A percentile compares a stretch with the other conserved stretches of the same genome.
Evolutionary conservation across 176 grass and related monocot species (phyloP).

Genomic region (Phoenix roebelenii): DNA sequence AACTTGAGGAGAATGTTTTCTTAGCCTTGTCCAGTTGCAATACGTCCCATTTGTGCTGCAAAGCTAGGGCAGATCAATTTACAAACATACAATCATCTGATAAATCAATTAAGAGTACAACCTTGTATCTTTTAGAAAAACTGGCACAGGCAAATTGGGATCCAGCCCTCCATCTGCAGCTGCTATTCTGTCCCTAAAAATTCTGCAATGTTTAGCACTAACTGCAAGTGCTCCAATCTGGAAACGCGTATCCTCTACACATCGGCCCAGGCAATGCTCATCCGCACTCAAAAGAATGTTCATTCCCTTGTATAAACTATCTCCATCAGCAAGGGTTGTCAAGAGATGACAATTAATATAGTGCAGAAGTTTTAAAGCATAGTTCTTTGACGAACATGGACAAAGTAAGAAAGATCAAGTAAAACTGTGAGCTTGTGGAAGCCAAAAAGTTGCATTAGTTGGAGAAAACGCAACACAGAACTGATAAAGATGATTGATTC

Average conservation of each 20-base stretch:
- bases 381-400: too few species aligned
- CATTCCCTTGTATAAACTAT: slow-evolving; percentile 41
- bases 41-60: slow-evolving; percentile 84
- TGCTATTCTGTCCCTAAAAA: slow-evolving; percentile 55
- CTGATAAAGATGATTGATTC: too few species aligned
- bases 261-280: slow-evolving; percentile 61
- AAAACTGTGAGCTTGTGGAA: too few species aligned
- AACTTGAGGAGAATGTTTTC: slow-evolving; percentile 39
- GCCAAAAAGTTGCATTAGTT: too few species aligned
- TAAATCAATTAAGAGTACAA: slow-evolving; percentile 9
- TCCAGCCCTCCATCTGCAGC: slow-evolving; percentile 21
- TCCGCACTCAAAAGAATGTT: slow-evolving; percentile 68
- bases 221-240: slow-evolving; percentile 27
- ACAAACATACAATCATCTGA: too few species aligned
- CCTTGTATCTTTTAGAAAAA: slow-evolving; percentile 85
- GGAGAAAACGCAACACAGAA: too few species aligned
- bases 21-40: slow-evolving; percentile 58
- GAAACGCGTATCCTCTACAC: slow-evolving; percentile 36
- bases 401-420: too few species aligned
- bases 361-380: too few species aligned
- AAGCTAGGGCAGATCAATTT: slow-evolving; percentile 10
- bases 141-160: slow-evolving; percentile 23
- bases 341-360: too few species aligned
- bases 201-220: slow-evolving; percentile 70
- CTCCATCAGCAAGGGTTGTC: slow-evolving; percentile 10